These are phyloP conservation scores for Yamadazyma aaseri DNA, from an alignment of 1,139 yeast genomes.

Conservation along the genomic window DNA sequence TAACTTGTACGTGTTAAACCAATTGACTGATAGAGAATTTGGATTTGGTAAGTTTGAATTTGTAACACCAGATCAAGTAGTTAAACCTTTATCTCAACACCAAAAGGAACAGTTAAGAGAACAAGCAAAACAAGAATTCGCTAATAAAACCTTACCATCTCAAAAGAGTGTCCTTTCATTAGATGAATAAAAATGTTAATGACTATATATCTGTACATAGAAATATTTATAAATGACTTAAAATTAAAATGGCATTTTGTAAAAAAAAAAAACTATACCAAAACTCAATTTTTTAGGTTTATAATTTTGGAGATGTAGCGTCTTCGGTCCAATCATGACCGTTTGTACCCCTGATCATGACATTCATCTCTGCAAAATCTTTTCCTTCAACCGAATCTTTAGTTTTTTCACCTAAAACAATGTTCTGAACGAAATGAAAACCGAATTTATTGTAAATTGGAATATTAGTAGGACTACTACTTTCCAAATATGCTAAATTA, in stretches of 20 bases:
- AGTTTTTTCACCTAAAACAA: conserved; percentile 44
- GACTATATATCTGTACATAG: conserved; percentile 5
- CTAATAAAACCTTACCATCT: conserved; percentile 54
- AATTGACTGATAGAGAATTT: conserved; percentile 86
- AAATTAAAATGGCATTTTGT: not conserved
- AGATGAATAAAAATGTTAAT: conserved; percentile 38
- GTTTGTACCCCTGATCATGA: conserved; percentile 51
- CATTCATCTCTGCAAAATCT: conserved; percentile 56
- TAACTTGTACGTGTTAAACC: conserved; percentile 81
- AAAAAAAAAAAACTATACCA: too few species aligned
- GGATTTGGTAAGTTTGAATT: conserved; percentile 86
- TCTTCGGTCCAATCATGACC: conserved; percentile 41
- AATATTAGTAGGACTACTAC: conserved; percentile 51
- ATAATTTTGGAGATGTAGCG: conserved; percentile 17
- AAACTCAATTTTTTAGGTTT: conserved; percentile 4
- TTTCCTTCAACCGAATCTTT: conserved; percentile 36
- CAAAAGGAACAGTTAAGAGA: conserved; percentile 51
- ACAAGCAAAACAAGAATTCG: conserved; percentile 37
- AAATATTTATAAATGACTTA: conserved; percentile 2
- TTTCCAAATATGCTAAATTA: conserved; percentile 54
- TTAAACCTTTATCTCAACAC: conserved; percentile 63
- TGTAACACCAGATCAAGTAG: conserved; percentile 80
- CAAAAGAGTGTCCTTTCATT: conserved; percentile 61
- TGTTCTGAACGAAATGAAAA: conserved; percentile 49
- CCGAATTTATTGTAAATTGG: conserved; percentile 62